phyloP scores from a whole-genome alignment of 2,329 filamentous ascomycete genomes.

The Fusarium dlaminii region DNA sequence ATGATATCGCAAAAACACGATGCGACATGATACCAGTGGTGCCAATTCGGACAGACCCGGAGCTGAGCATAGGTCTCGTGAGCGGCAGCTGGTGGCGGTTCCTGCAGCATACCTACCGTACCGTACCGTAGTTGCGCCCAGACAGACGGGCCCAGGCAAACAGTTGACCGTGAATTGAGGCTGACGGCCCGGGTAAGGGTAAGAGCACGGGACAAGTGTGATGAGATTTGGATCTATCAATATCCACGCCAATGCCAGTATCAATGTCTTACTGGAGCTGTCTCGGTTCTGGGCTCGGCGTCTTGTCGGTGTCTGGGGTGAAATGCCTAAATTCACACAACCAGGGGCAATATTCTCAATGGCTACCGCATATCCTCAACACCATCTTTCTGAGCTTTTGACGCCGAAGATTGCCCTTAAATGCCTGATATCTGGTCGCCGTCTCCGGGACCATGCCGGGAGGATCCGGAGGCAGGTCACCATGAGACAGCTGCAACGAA shows the following conservation, averaged over 20 bases:
- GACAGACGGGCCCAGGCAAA: constrained; percentile 7
- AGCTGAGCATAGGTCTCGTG: constrained; percentile 39
- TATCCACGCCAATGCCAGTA: background rate
- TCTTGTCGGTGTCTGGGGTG: constrained; percentile 32
- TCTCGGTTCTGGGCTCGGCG: constrained; percentile 10
- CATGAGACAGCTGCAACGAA: constrained; percentile 15
- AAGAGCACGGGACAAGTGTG: constrained; percentile 12
- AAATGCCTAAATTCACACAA: constrained; percentile 17
- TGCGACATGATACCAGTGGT: constrained; percentile 37
- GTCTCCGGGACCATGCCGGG: constrained; percentile 27
- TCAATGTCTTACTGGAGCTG: constrained; percentile 12
- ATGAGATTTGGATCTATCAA: constrained; percentile 33
- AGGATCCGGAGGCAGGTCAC: constrained; percentile 39
- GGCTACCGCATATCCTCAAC: background rate
- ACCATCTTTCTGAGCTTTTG: background rate
- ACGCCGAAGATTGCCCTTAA: background rate
- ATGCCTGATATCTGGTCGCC: constrained; percentile 21
- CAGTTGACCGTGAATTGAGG: constrained; percentile 3
- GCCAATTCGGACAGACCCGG: constrained; percentile 44
- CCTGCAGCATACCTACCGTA: constrained; percentile 31
- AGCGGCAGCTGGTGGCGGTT: constrained; percentile 38
- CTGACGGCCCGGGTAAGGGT: constrained; percentile 11
- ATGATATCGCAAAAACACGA: constrained; percentile 30
- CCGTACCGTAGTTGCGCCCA: background rate
- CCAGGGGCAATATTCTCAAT: background rate